A percentile compares a stretch with the other conserved stretches of the same genome.
Evolutionary conservation across 2,329 filamentous ascomycete genomes (phyloP).

Genomic region (Fusarium marasasianum): DNA sequence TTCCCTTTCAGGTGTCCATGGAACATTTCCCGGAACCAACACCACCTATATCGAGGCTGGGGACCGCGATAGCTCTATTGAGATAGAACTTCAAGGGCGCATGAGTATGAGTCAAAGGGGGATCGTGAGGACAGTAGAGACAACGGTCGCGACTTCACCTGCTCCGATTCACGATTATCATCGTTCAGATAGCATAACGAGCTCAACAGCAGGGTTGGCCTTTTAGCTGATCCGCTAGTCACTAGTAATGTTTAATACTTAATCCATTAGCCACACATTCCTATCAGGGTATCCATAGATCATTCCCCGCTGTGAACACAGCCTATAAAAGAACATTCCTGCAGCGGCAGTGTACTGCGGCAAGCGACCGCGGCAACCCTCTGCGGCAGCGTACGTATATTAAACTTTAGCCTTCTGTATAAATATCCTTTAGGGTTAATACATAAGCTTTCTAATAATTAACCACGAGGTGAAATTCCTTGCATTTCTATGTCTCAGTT

Average conservation of each 20-base stretch:
- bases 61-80: slow-evolving; percentile 6
- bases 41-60: slow-evolving; percentile 10
- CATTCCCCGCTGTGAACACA: too few species aligned
- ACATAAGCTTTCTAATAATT: accelerated
- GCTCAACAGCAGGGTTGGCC: slow-evolving; percentile 7
- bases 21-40: neutral
- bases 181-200: slow-evolving; percentile 20
- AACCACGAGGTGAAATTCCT: too few species aligned
- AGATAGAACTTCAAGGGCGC: neutral
- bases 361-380: too few species aligned
- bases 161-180: neutral
- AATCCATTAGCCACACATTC: neutral
- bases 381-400: too few species aligned
- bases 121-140: slow-evolving; percentile 36
- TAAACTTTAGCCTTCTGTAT: too few species aligned
- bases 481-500: too few species aligned
- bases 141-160: slow-evolving; percentile 17
- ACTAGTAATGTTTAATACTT: neutral
- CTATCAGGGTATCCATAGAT: too few species aligned
- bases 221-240: neutral
- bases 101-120: neutral
- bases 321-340: too few species aligned
- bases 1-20: neutral
- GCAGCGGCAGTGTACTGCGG: too few species aligned
- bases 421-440: too few species aligned